Conservation (phyloP, 257 asterid genomes). For the Leptodermis oblonga region DNA sequence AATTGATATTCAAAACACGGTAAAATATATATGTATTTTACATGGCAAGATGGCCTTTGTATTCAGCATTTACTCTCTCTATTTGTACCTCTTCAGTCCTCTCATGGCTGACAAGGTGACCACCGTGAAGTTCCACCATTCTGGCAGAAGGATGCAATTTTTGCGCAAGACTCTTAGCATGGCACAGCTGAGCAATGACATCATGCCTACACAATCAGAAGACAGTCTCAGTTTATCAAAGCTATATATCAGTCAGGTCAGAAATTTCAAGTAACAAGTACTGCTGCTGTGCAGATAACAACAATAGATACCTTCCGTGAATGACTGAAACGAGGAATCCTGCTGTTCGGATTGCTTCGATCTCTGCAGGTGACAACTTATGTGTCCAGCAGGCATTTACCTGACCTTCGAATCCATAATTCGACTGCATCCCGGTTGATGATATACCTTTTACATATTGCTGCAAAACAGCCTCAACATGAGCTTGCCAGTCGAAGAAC, state of each 20-base stretch:
- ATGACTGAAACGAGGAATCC: slow-evolving; percentile 83
- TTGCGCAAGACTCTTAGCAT: slow-evolving; percentile 79
- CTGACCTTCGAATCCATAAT: slow-evolving; percentile 88
- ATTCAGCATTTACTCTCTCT: background rate
- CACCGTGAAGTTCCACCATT: slow-evolving; percentile 95
- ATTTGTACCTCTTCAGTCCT: slow-evolving; percentile 79
- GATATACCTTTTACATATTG: slow-evolving; percentile 87
- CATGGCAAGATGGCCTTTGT: background rate
- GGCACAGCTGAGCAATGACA: slow-evolving; percentile 86
- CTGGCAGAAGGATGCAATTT: slow-evolving; percentile 77
- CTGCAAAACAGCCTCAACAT: slow-evolving; percentile 38
- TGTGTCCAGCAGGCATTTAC: slow-evolving; percentile 97
- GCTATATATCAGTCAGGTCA: background rate
- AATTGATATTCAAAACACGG: background rate
- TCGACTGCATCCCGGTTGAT: slow-evolving; percentile 88
- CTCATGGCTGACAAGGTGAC: slow-evolving; percentile 95
- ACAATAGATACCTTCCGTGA: slow-evolving; percentile 75
- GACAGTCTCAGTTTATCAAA: slow-evolving; percentile 16
- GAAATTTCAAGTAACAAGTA: slow-evolving; percentile 2
- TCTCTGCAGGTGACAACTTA: slow-evolving; percentile 52
- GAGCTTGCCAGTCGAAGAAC: background rate
- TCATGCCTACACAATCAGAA: slow-evolving; percentile 55
- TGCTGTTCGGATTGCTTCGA: slow-evolving; percentile 59
- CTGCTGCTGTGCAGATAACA: slow-evolving; percentile 1
- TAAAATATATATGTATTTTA: no score